These are phyloP conservation scores for Pigoraptor vietnamica DNA, from an alignment of 78 protist genomes.

Conservation along the genomic window DNA sequence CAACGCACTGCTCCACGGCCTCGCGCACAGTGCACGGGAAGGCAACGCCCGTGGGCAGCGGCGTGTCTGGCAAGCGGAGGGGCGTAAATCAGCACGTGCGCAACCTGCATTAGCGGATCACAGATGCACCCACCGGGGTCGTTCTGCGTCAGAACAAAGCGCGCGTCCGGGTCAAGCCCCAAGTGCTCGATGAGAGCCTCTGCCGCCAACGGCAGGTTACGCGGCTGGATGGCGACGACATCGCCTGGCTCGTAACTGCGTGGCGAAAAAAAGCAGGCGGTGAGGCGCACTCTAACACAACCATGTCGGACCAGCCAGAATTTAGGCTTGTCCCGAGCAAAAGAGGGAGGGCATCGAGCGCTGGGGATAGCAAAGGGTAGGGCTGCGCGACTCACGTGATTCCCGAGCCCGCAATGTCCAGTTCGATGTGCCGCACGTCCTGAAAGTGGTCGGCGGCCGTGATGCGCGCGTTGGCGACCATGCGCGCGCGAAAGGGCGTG, in stretches of 20 bases:
- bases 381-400: neutral
- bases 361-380: no score
- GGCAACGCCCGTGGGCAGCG: neutral
- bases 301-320: no score
- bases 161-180: neutral
- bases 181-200: neutral
- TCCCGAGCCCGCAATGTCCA: neutral
- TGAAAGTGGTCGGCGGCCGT: slow-evolving; percentile 25
- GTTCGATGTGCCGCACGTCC: slow-evolving; percentile 30
- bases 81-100: neutral
- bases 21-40: neutral
- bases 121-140: neutral
- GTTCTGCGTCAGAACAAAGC: neutral
- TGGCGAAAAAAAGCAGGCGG: neutral
- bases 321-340: no score
- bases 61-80: neutral
- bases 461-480: neutral
- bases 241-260: slow-evolving; percentile 21
- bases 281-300: no score
- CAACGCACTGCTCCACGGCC: neutral
- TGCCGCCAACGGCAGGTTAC: neutral
- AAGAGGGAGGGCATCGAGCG: no score
- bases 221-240: slow-evolving; percentile 8
- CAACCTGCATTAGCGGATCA: neutral
- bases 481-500: neutral